phyloP scores from a whole-genome alignment of 495 filamentous ascomycete species.

The Penicillium coffeae region DNA sequence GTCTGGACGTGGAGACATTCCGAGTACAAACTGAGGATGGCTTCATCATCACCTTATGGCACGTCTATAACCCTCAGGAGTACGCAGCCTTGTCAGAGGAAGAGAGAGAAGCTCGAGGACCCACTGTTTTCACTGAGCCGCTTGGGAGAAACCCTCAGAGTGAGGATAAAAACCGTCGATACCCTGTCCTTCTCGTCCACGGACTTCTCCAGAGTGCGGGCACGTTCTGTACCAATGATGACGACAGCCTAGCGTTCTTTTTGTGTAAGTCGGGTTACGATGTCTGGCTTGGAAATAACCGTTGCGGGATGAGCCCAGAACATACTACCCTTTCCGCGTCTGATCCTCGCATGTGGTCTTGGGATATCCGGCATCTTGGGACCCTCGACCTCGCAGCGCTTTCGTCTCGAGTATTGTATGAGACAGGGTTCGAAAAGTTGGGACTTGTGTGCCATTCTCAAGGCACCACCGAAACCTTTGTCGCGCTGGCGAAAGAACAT shows the following conservation, averaged over 20 bases:
- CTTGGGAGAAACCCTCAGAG: conserved; percentile 7
- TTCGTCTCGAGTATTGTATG: conserved; percentile 73
- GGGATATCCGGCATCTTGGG: conserved; percentile 95
- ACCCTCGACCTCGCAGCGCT: conserved; percentile 86
- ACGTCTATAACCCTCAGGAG: conserved; percentile 82
- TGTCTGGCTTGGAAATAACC: conserved; percentile 94
- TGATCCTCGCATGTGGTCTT: conserved; percentile 95
- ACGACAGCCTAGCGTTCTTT: conserved; percentile 85
- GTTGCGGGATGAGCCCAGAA: conserved; percentile 77
- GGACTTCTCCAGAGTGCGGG: conserved; percentile 85
- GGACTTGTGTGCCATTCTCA: conserved; percentile 87
- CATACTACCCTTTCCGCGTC: conserved; percentile 65
- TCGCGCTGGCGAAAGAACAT: conserved; percentile 89
- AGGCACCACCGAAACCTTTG: conserved; percentile 85
- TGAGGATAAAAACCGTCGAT: conserved; percentile 53
- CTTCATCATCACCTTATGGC: conserved; percentile 84
- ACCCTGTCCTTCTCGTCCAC: conserved; percentile 86
- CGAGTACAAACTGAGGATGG: conserved; percentile 92
- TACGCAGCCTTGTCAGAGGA: conserved; percentile 48
- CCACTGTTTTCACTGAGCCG: conserved; percentile 28
- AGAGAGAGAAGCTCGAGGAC: conserved; percentile 29
- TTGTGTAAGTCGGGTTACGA: conserved; percentile 93
- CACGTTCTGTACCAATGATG: conserved; percentile 87
- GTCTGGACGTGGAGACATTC: conserved; percentile 79
- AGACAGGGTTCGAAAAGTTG: conserved; percentile 80